A percentile compares a stretch with the other conserved stretches of the same genome.
phyloP scores from a whole-genome alignment of 2,329 filamentous ascomycete genomes.

The Cordyceps cicadae region DNA sequence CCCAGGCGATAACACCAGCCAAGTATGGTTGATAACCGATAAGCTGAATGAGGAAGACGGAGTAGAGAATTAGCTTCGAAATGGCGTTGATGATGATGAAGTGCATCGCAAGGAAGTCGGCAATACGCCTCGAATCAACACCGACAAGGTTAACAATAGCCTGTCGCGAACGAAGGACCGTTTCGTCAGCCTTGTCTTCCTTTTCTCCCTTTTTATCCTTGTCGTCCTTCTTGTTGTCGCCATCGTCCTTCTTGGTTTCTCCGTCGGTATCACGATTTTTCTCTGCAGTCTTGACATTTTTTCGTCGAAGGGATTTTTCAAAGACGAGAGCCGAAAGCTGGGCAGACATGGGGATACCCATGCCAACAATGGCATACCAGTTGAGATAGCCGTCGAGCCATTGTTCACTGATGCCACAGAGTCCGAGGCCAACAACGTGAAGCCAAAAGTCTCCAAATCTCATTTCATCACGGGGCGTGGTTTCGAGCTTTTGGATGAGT shows the following conservation, averaged over 20 bases:
- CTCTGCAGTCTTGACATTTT: slow-evolving; percentile 61
- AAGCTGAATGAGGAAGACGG: slow-evolving; percentile 57
- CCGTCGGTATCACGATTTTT: slow-evolving; percentile 31
- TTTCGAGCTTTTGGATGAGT: slow-evolving; percentile 58
- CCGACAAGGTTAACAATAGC: slow-evolving; percentile 70
- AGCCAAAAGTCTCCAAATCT: slow-evolving; percentile 51
- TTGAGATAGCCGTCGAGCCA: slow-evolving; percentile 59
- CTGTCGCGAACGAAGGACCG: slow-evolving; percentile 45
- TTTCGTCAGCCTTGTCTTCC: slow-evolving; percentile 33
- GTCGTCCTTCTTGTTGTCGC: slow-evolving; percentile 28
- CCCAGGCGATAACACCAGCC: slow-evolving; percentile 56
- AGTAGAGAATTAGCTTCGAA: slow-evolving; percentile 57
- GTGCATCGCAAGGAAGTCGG: slow-evolving; percentile 60
- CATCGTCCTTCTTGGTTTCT: slow-evolving; percentile 14
- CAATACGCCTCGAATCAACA: slow-evolving; percentile 63
- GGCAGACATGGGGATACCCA: slow-evolving; percentile 58
- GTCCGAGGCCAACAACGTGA: slow-evolving; percentile 58
- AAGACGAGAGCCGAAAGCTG: slow-evolving; percentile 68
- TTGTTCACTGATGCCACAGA: slow-evolving; percentile 47
- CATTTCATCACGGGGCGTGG: slow-evolving; percentile 32
- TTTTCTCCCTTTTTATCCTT: slow-evolving; percentile 37
- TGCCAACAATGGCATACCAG: slow-evolving; percentile 56
- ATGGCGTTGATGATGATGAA: slow-evolving; percentile 55
- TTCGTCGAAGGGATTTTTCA: slow-evolving; percentile 66
- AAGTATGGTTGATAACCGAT: slow-evolving; percentile 64